Base-by-base conservation (phyloP, 768 basidiomycete species). In the Suillus lakei region DNA sequence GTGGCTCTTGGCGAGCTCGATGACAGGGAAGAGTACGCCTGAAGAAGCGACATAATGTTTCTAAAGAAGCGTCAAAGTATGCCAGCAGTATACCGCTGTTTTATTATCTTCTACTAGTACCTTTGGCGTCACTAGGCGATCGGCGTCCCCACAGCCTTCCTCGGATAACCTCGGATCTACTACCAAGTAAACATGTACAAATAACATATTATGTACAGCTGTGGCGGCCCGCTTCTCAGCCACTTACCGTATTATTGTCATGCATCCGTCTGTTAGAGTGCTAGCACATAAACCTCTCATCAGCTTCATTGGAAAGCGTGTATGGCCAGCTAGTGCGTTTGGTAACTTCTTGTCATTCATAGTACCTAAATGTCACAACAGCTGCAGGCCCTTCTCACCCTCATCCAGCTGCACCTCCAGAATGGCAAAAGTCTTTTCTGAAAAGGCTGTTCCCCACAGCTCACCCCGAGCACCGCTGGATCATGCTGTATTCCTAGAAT, bases 331-430 rank as follows among this genome's bases (percentile, higher is more conserved):
- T 23, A 69, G 85, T 86, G 65, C 66, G 84, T 66, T 26, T 54
- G 60, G 16, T 13, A 13, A 23, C 36, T 51, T 30, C 9, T 28
- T 26, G 15, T 62, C 15, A 34, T 13, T 30, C 53, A 34, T 68
- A 59, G 34, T 5, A 66, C 28, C 54, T 60, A 64, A 44, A 54
- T 56, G 7, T 15, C 8, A 2, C 56, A 79, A 69, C 77, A 73
- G 83, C 81, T 41, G 67, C 71, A 12, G 70, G 78, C 63, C 79
- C 83, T 1, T 72, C 77, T 36, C 85, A 84, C 66, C 79, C 88
- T 15, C 90, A 92, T 72, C 91, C 90, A 4, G 84, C 85, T 61
- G 89, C 90, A 18, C 89, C 91, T n/a, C 75, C 81, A 66, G 88
- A 90, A 69, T 78, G 86, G 64, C 83, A 83, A 69, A 80, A 83